Conservation (phyloP, 352 stramenopile genomes). For the Thalassiosira oceanica region DNA sequence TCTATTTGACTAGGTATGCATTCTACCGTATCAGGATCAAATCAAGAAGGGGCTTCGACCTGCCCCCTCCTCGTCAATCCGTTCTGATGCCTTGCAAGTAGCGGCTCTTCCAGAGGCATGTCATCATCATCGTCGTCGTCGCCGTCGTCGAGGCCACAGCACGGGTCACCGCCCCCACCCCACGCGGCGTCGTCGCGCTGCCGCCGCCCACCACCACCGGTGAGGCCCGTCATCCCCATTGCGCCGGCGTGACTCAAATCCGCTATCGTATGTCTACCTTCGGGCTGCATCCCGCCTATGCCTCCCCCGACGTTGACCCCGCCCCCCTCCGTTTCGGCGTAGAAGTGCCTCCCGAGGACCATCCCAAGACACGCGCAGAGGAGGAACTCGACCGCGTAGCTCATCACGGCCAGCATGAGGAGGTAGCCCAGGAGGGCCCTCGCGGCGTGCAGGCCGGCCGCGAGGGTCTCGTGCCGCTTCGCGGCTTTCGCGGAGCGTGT, state of each 20-base stretch:
- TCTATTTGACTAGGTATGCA: background rate
- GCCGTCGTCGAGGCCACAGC: slow-evolving; percentile 40
- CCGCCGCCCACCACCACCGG: slow-evolving; percentile 13
- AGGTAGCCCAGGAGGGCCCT: slow-evolving; percentile 30
- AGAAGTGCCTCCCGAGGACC: slow-evolving; percentile 31
- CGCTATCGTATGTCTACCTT: background rate
- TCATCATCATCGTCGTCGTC: slow-evolving; percentile 11
- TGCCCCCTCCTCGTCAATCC: no score
- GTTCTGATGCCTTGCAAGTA: no score
- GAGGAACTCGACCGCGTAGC: slow-evolving; percentile 37
- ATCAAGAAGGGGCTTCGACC: no score
- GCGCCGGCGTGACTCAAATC: background rate
- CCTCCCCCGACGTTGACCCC: background rate
- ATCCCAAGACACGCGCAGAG: slow-evolving; percentile 25
- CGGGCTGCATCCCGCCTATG: background rate
- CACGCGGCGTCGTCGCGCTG: no score
- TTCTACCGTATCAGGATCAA: background rate
- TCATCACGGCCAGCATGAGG: slow-evolving; percentile 45
- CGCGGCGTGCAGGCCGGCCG: slow-evolving; percentile 25
- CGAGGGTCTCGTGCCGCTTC: slow-evolving; percentile 15
- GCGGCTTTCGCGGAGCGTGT: no score
- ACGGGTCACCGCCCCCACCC: slow-evolving; percentile 34
- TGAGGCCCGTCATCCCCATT: background rate
- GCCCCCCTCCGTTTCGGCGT: slow-evolving; percentile 23
- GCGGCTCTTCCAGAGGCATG: background rate